These are phyloP conservation scores for Poa annua DNA, from an alignment of 176 grass and related monocot genomes.

Conservation along the genomic window DNA sequence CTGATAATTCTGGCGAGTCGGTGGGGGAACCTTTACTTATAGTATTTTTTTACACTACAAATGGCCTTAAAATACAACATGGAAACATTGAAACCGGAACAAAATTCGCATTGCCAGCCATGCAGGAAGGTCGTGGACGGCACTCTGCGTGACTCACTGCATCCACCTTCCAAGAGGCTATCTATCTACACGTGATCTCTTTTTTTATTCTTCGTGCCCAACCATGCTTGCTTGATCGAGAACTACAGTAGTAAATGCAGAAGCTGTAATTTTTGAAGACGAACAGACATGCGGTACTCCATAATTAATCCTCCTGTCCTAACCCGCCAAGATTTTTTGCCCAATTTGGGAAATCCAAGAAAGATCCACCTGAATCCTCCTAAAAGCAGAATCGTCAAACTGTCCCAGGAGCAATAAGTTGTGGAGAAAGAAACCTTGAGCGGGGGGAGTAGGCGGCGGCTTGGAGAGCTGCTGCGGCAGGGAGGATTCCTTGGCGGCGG, in stretches of 20 bases:
- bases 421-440: constrained; percentile 54
- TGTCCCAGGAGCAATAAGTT: background rate
- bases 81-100: background rate
- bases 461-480: constrained; percentile 42
- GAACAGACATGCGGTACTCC: background rate
- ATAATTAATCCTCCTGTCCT: background rate
- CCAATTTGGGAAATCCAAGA: background rate
- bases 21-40: too few species aligned
- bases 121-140: constrained; percentile 35
- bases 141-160: background rate
- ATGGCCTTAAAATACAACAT: background rate
- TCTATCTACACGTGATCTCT: constrained; percentile 38
- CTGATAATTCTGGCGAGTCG: background rate
- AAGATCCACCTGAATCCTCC: background rate
- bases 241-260: background rate
- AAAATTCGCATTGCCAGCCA: background rate
- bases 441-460: constrained; percentile 36
- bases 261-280: background rate
- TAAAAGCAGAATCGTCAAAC: background rate
- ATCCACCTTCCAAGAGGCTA: background rate
- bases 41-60: too few species aligned
- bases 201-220: constrained; percentile 34
- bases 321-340: background rate
- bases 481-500: constrained; percentile 56
- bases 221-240: background rate